These are phyloP conservation scores for Dicorynia guianensis DNA, from an alignment of 306 rosid species.

Conservation along the genomic window DNA sequence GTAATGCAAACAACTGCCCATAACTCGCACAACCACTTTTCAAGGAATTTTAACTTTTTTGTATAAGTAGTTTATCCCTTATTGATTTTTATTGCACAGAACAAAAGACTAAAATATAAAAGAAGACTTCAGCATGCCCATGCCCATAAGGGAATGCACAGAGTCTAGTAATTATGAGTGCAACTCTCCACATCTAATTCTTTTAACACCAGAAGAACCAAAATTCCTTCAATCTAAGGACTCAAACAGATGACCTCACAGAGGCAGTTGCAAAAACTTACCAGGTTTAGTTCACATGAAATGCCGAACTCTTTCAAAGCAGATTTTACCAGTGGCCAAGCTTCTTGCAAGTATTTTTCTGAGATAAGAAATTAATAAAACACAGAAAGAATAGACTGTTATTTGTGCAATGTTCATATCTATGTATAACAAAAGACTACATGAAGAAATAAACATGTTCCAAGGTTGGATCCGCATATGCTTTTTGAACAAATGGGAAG, in stretches of 20 bases:
- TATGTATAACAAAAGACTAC: neutral
- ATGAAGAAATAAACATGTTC: neutral
- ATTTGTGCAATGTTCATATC: neutral
- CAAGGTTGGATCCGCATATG: neutral
- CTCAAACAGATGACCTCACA: neutral
- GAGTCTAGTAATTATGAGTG: no score
- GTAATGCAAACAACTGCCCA: no score
- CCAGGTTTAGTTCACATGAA: slow-evolving; percentile 73
- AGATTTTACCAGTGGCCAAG: slow-evolving; percentile 76
- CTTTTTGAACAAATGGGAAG: no score
- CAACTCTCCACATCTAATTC: no score
- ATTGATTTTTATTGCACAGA: no score
- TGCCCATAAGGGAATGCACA: no score
- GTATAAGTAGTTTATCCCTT: no score
- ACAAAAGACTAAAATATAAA: no score
- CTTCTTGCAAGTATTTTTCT: slow-evolving; percentile 82
- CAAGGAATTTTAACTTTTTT: no score
- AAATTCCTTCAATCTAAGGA: neutral
- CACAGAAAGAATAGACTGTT: neutral
- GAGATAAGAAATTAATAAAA: slow-evolving; percentile 20
- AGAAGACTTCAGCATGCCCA: no score
- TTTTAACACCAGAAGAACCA: neutral
- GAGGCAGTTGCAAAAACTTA: slow-evolving; percentile 33
- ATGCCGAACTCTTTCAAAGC: slow-evolving; percentile 67
- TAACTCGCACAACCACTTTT: no score